These are phyloP conservation scores for Penicillium sp. DNA, from an alignment of 2,329 filamentous ascomycete genomes.

Conservation along the genomic window DNA sequence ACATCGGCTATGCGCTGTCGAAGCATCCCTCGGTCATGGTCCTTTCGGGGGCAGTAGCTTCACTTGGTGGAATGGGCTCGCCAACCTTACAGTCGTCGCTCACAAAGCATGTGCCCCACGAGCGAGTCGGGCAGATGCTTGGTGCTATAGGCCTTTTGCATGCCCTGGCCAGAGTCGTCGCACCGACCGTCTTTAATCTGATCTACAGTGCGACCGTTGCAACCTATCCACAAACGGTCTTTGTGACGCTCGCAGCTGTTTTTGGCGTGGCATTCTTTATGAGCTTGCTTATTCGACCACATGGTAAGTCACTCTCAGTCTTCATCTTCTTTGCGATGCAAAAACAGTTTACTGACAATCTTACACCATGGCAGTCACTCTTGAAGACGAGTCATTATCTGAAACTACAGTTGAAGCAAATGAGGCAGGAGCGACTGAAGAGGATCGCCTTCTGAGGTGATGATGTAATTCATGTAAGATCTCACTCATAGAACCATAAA, in stretches of 20 bases:
- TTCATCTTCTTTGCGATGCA: background rate
- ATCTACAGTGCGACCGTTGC: constrained; percentile 78
- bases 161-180: constrained; percentile 69
- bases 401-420: constrained; percentile 17
- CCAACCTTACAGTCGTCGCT: constrained; percentile 78
- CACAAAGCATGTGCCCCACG: constrained; percentile 83
- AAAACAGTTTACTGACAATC: background rate
- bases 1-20: constrained; percentile 66
- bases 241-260: constrained; percentile 63
- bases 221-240: constrained; percentile 73
- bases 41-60: constrained; percentile 63
- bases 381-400: constrained; percentile 9
- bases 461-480: background rate
- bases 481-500: background rate
- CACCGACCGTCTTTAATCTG: constrained; percentile 76
- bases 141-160: constrained; percentile 84
- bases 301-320: constrained; percentile 53
- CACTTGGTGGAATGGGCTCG: constrained; percentile 75
- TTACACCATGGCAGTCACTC: constrained; percentile 15
- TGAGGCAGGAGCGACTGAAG: constrained; percentile 16
- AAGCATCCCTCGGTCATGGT: constrained; percentile 61
- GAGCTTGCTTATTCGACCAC: constrained; percentile 65
- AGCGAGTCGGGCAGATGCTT: constrained; percentile 77
- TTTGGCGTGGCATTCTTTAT: constrained; percentile 62
- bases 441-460: constrained; percentile 8